Conservation (phyloP, 305 asterid genomes). For the Petunia hybrid region DNA sequence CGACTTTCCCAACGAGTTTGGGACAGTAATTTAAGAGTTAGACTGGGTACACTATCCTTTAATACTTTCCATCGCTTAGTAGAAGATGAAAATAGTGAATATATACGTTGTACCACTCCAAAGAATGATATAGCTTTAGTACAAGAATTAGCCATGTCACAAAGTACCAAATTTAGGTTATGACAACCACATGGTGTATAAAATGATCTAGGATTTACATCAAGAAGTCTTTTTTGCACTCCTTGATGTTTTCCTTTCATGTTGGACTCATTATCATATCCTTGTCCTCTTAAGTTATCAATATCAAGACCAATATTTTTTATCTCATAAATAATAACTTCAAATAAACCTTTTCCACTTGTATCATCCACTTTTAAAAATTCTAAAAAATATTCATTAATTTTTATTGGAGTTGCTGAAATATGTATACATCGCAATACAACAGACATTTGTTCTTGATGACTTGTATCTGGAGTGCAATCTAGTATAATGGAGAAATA, state of each 20-base stretch:
- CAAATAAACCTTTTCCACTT: no score
- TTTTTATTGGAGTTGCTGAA: background rate
- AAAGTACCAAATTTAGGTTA: background rate
- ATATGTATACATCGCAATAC: no score
- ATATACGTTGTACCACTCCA: background rate
- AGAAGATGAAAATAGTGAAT: background rate
- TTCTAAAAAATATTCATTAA: no score
- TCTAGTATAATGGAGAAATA: background rate
- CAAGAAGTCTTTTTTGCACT: background rate
- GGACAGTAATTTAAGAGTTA: background rate
- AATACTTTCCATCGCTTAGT: background rate
- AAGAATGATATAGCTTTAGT: no score
- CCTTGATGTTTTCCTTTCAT: no score
- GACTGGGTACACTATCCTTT: background rate
- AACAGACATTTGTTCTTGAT: background rate
- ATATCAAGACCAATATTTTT: background rate
- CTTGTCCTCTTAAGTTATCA: no score
- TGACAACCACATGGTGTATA: background rate
- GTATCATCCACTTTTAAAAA: background rate
- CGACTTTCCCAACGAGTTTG: background rate
- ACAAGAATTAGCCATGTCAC: background rate
- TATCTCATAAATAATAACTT: no score
- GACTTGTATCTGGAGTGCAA: background rate
- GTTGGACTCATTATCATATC: no score
- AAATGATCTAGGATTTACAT: background rate